Evolutionary conservation across 176 grass and related monocot genomes (phyloP).

Genomic region (Lolium perenne): DNA sequence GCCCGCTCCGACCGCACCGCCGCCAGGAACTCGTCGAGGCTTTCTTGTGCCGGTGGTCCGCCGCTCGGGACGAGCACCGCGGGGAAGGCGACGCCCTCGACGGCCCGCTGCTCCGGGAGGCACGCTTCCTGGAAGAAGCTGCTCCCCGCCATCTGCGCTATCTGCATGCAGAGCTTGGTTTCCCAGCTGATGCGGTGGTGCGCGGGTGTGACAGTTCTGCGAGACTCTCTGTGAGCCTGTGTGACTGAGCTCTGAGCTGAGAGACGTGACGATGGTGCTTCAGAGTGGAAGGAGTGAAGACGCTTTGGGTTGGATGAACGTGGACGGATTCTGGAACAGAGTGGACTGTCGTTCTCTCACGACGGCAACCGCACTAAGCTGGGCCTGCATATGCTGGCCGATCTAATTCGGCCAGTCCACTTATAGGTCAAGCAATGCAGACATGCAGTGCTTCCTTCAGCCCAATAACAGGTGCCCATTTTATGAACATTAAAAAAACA

Average conservation of each 20-base stretch:
- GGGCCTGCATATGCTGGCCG: no score
- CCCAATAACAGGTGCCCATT: no score
- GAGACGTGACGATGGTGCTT: neutral
- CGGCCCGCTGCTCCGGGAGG: slow-evolving; percentile 62
- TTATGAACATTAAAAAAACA: no score
- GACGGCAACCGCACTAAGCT: neutral
- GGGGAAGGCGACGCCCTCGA: slow-evolving; percentile 76
- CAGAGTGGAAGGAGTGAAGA: neutral
- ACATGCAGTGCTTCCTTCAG: no score
- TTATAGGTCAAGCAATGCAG: no score
- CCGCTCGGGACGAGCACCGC: slow-evolving; percentile 62
- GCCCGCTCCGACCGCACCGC: slow-evolving; percentile 59
- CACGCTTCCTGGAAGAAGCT: slow-evolving; percentile 59
- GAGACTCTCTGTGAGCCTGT: neutral
- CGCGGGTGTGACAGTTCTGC: neutral
- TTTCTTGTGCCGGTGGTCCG: neutral
- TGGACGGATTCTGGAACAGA: slow-evolving; percentile 47
- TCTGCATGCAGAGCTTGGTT: neutral
- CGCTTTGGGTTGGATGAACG: slow-evolving; percentile 34
- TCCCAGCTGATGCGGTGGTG: neutral
- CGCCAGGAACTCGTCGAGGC: slow-evolving; percentile 41
- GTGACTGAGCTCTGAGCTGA: slow-evolving; percentile 27
- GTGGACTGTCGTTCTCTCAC: neutral
- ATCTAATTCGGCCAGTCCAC: no score
- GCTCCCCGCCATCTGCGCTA: slow-evolving; percentile 47